A percentile compares a stretch with the other conserved stretches of the same genome.
Evolutionary conservation across 768 basidiomycete species (phyloP).

Genomic region (Auricularia sp.): DNA sequence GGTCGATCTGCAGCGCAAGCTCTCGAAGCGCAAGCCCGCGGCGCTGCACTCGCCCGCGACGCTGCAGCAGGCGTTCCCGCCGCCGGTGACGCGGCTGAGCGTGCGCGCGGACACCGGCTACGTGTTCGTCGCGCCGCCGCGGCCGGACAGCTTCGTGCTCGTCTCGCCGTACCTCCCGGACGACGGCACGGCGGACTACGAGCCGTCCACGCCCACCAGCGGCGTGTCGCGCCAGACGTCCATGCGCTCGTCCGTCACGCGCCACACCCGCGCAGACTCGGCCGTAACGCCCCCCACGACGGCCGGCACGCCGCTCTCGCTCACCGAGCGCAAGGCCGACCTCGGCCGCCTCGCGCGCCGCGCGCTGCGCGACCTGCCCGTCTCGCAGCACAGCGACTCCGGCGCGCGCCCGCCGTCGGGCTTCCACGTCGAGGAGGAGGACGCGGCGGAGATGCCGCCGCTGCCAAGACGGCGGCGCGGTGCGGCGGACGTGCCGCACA

Average conservation of each 20-base stretch:
- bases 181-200: conserved; percentile 1
- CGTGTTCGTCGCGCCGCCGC: neutral
- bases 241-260: neutral
- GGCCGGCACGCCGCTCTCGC: neutral
- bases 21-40: conserved; percentile 1
- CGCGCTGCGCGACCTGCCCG: neutral
- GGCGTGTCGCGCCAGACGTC: neutral
- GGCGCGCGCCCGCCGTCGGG: neutral
- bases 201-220: neutral
- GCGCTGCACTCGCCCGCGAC: neutral
- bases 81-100: neutral
- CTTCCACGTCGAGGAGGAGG: conserved; percentile 1
- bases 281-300: neutral
- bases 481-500: neutral
- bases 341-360: neutral
- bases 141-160: neutral
- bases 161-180: conserved; percentile 1
- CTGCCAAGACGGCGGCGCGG: neutral
- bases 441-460: neutral
- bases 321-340: neutral
- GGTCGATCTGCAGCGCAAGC: neutral
- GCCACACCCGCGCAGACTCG: neutral
- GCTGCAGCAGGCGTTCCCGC: neutral
- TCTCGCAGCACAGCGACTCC: neutral
- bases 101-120: neutral